Evolutionary conservation across 2,329 filamentous ascomycete genomes (phyloP), one percentile per base, ranked within the genome.

Genomic region (Cordyceps cateniannulata): DNA sequence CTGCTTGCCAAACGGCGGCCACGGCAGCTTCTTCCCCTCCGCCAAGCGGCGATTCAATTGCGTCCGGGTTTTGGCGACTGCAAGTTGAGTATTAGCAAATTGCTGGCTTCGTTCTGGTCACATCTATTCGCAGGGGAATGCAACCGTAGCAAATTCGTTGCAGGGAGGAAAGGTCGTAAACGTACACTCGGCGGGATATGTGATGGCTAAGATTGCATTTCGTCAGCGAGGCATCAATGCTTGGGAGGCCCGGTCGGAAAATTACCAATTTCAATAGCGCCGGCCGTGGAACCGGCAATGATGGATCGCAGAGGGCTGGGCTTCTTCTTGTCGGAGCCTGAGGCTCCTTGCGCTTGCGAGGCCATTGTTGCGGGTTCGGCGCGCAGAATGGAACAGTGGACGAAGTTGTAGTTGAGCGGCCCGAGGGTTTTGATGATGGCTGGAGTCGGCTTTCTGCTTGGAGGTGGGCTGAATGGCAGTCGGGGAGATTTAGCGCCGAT

Each of bases 131-230:
- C n/a, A 3, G 8, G 18, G 42, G 14, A 4, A 4, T 10, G 9
- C 8, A 45, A 45, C 22, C n/a, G n/a, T 18, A 9, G 9, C 22
- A 10, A n/a, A 22, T 18, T n/a, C n/a, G 42, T 10, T 45, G n/a
- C 20, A 9, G 4, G 22, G 32, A 25, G 14, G 14, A 4, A 27
- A 2, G 22, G n/a, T 22, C 75, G 27, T 4, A 50, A 12, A 56
- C 82, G 68, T 85, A 92, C 89, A 96, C 76, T 97, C 93, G 69
- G 92, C 92, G 61, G 93, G 93, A 75, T 96, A 97, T 65, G 93
- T 96, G 68, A 96, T 96, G 64, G 92, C 79, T 81, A 64, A 45
- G 25, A 61, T 10, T 55, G n/a, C n/a, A n/a, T n/a, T n/a, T n/a
- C 44, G 35, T 48, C 50, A 52, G 56, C 42, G 22, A 24, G 42